These are phyloP conservation scores for Kluyveromyces marxianus DNA, from an alignment of 1,139 yeast species.

Conservation along the genomic window DNA sequence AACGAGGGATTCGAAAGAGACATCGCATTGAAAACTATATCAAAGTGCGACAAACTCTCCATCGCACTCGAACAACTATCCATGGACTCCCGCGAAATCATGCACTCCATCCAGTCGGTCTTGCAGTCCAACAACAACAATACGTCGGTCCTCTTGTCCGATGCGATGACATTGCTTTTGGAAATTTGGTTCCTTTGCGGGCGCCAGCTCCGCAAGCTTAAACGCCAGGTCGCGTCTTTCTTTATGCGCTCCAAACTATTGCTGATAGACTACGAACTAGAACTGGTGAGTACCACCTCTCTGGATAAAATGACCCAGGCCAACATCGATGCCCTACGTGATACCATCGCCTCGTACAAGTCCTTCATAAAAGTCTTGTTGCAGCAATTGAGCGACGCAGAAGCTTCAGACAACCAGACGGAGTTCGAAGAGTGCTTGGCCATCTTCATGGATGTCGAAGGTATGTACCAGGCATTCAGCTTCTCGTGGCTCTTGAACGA, in stretches of 20 bases:
- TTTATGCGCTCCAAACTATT: constrained; percentile 23
- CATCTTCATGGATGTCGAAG: constrained; percentile 32
- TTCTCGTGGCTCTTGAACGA: constrained; percentile 28
- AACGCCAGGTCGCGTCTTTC: constrained; percentile 16
- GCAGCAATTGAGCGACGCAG: constrained; percentile 30
- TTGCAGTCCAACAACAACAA: background rate
- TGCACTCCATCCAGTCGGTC: constrained; percentile 12
- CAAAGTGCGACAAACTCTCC: constrained; percentile 23
- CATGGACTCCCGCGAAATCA: constrained; percentile 10
- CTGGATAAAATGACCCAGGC: constrained; percentile 6
- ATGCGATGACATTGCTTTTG: constrained; percentile 19
- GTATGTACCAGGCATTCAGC: constrained; percentile 33
- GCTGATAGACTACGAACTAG: constrained; percentile 22
- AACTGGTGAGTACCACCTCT: constrained; percentile 6
- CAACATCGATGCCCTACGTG: constrained; percentile 7
- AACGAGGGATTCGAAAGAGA: constrained; percentile 18
- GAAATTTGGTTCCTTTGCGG: constrained; percentile 24
- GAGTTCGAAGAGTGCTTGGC: constrained; percentile 31
- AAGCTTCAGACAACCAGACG: constrained; percentile 23
- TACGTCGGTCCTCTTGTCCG: constrained; percentile 10
- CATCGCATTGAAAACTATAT: constrained; percentile 20
- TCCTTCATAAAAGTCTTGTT: constrained; percentile 29
- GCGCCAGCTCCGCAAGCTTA: constrained; percentile 14
- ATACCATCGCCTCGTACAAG: constrained; percentile 19
- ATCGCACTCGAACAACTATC: constrained; percentile 16